Conservation (phyloP, 2,329 filamentous ascomycete genomes). For the Chaetomiaceae sp. region DNA sequence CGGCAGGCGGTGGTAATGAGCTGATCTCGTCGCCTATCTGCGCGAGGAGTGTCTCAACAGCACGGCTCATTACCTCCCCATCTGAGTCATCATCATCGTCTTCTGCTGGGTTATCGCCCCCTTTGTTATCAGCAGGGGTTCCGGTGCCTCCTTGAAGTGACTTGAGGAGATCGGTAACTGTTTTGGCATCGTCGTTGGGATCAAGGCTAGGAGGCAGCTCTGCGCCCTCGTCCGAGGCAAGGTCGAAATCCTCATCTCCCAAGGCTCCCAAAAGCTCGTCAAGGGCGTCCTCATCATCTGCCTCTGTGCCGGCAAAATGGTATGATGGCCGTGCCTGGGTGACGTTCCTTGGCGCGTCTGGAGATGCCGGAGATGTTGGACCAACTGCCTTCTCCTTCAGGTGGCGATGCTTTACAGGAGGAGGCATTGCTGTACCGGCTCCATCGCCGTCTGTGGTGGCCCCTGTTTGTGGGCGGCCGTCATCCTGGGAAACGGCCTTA, state of each 20-base stretch:
- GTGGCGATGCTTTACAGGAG: not conserved
- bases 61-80: slow-evolving; percentile 44
- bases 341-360: not conserved
- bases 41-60: slow-evolving; percentile 44
- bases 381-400: not conserved
- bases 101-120: slow-evolving; percentile 9
- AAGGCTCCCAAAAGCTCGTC: slow-evolving; percentile 49
- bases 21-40: slow-evolving; percentile 43
- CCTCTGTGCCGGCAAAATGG: not conserved
- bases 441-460: not conserved
- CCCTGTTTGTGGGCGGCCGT: slow-evolving; percentile 18
- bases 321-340: not conserved
- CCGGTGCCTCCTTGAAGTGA: slow-evolving; percentile 28
- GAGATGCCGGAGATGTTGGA: not conserved
- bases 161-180: slow-evolving; percentile 32
- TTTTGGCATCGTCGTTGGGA: slow-evolving; percentile 30
- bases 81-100: slow-evolving; percentile 44
- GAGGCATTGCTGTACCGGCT: not conserved
- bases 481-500: not conserved
- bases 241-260: slow-evolving; percentile 32
- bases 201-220: slow-evolving; percentile 6
- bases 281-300: slow-evolving; percentile 48
- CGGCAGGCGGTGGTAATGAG: slow-evolving; percentile 3
- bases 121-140: slow-evolving; percentile 6
- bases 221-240: slow-evolving; percentile 16